Percentiles rank a stretch among this genome's conserved stretches.
These are phyloP conservation scores for Pistacia atlantica DNA, from an alignment of 345 rosid genomes.

Conservation along the genomic window DNA sequence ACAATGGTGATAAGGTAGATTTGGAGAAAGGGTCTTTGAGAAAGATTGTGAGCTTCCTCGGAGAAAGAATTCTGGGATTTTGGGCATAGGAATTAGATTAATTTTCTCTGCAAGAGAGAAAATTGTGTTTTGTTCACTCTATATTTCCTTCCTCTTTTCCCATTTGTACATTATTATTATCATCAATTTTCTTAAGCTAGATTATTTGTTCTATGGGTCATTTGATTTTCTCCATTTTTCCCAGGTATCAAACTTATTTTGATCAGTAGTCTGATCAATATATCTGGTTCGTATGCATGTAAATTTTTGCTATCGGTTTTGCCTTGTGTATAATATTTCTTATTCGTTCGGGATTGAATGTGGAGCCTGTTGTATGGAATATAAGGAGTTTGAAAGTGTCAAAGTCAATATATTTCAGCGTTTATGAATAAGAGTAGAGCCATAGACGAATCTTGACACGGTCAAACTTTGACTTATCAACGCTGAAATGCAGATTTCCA, in stretches of 20 bases:
- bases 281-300: background rate
- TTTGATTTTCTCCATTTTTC: background rate
- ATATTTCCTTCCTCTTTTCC: background rate
- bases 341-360: too few species aligned
- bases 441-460: background rate
- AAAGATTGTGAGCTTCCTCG: conserved; percentile 37
- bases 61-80: conserved; percentile 37
- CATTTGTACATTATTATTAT: too few species aligned
- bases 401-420: conserved; percentile 1
- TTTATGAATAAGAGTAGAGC: too few species aligned
- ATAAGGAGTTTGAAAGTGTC: background rate
- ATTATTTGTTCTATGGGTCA: too few species aligned
- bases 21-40: conserved; percentile 34
- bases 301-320: too few species aligned
- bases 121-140: too few species aligned
- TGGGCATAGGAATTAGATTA: conserved; percentile 10
- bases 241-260: background rate
- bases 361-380: too few species aligned
- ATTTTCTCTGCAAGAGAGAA: background rate
- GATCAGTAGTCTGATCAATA: background rate
- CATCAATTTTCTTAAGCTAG: too few species aligned
- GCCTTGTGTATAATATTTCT: too few species aligned
- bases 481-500: background rate
- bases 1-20: conserved; percentile 17
- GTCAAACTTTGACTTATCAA: background rate